Base-by-base conservation (phyloP, 1,139 yeast genomes). In the Kurtzmaniella quercitrusa region DNA sequence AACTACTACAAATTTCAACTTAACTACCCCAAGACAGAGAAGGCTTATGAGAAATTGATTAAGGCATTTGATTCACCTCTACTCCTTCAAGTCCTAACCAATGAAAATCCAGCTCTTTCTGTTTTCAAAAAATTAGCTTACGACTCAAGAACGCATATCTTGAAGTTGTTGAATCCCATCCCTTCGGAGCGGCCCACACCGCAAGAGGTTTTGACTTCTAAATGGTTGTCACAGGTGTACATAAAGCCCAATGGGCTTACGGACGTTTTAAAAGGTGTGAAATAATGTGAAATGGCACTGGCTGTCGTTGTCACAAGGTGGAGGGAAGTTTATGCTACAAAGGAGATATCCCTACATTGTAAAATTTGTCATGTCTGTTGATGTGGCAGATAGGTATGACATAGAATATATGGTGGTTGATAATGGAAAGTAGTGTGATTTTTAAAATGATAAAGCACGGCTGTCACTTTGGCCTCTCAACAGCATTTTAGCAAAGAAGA, bases 141-240 rank as follows among this genome's bases (percentile, higher is more conserved):
- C 47, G 75, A 71, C 37, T 62, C 75, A 1, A 54, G 77, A 14
- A 51, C 52, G 31, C 59, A 52, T 37, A 60, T 70, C 12, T 54
- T 72, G 37, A 61, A 62, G 15, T 50, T 72, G 44, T 58, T 73
- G 41, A 60, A 69, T 45, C 78, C 78, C 1, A 49, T 48, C 11
- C 51, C 60, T 8, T 41, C 44, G 0, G 55, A 54, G 34, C 45
- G 78, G 40, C 39, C 58, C 18, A 50, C 57, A 12, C 52, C 63
- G 2, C 56, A 54, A 11, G 60, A 57, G 14, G 54, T 71, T 21
- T 53, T 72, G 41, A 52, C 56, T 8, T 60, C 72, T 2, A 60
- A 61, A 41, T 73, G 78, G 78, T 51, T 73, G 36, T 49, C 51
- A n/a, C 75, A 70, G 46, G 72, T 68, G 9, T 73, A 70, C 51